A percentile compares a stretch with the other conserved stretches of the same genome.
Conservation (phyloP, 176 grass and related monocot genomes). For the Carex kokanica region DNA sequence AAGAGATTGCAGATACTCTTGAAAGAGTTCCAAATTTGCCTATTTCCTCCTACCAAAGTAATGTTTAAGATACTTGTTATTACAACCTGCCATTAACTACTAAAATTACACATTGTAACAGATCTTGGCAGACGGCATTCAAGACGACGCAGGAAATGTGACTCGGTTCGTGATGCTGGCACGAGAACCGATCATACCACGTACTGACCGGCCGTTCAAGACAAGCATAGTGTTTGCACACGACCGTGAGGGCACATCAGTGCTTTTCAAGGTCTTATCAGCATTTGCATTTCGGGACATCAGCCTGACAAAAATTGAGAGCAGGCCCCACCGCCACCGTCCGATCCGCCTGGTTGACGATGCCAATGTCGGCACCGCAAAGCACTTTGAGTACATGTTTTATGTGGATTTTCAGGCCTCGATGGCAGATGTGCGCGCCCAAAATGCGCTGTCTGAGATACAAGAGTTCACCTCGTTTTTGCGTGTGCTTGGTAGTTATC, state of each 20-base stretch:
- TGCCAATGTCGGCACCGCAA: slow-evolving; percentile 61
- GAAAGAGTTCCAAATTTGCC: not conserved
- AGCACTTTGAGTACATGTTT: slow-evolving; percentile 98
- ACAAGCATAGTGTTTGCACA: slow-evolving; percentile 91
- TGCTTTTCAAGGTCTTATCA: slow-evolving; percentile 89
- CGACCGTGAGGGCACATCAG: slow-evolving; percentile 59
- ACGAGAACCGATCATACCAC: slow-evolving; percentile 77
- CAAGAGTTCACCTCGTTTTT: slow-evolving; percentile 97
- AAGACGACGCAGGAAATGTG: slow-evolving; percentile 65
- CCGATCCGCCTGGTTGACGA: slow-evolving; percentile 59
- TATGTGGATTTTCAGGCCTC: slow-evolving; percentile 86
- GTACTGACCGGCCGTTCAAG: slow-evolving; percentile 78
- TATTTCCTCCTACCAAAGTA: not conserved
- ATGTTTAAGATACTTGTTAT: not conserved
- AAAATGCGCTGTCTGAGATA: slow-evolving; percentile 91
- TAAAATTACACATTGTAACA: slow-evolving; percentile 9
- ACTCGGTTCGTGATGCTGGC: slow-evolving; percentile 81
- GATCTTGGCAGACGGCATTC: slow-evolving; percentile 65
- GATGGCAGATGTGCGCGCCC: slow-evolving; percentile 74
- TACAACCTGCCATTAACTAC: not conserved
- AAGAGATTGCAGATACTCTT: not conserved
- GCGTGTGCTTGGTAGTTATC: slow-evolving; percentile 85
- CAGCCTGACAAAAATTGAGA: slow-evolving; percentile 90
- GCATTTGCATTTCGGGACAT: slow-evolving; percentile 88
- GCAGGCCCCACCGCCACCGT: slow-evolving; percentile 51